Percentiles rank a stretch among this genome's conserved stretches.
Evolutionary conservation across 2,329 filamentous ascomycete genomes (phyloP).

Genomic region (Microdochium bolleyi): DNA sequence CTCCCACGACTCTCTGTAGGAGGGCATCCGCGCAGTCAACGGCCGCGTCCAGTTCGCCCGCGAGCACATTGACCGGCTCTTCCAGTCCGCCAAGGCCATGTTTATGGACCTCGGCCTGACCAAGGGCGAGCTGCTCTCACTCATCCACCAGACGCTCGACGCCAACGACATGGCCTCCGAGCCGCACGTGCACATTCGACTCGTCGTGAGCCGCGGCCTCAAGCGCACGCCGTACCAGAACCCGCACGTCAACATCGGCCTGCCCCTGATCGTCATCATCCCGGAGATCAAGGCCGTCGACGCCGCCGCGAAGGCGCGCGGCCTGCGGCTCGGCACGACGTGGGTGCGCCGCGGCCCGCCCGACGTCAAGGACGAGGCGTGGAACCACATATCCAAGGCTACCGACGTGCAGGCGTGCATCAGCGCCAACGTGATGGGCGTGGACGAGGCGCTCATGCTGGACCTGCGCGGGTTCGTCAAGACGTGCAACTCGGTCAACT

Average conservation of each 20-base stretch:
- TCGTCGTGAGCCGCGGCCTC: slow-evolving; percentile 18
- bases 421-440: slow-evolving; percentile 18
- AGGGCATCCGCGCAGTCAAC: slow-evolving; percentile 15
- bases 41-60: slow-evolving; percentile 16
- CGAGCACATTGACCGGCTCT: slow-evolving; percentile 17
- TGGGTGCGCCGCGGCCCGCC: slow-evolving; percentile 20
- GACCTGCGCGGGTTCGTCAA: slow-evolving; percentile 19
- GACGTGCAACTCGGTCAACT: slow-evolving; percentile 23
- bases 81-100: slow-evolving; percentile 20
- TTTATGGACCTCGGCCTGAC: slow-evolving; percentile 17
- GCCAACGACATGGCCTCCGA: slow-evolving; percentile 16
- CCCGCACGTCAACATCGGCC: slow-evolving; percentile 16
- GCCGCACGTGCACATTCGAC: slow-evolving; percentile 17
- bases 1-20: slow-evolving; percentile 4
- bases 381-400: slow-evolving; percentile 22
- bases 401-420: slow-evolving; percentile 21
- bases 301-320: slow-evolving; percentile 10
- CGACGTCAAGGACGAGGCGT: slow-evolving; percentile 21
- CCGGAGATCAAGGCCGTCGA: slow-evolving; percentile 17
- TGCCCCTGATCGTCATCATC: slow-evolving; percentile 20
- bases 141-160: slow-evolving; percentile 16
- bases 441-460: slow-evolving; percentile 21
- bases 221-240: slow-evolving; percentile 18
- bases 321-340: slow-evolving; percentile 15
- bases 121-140: slow-evolving; percentile 12